Conservation (phyloP, 257 asterid genomes). For the Fraxinus excelsior region DNA sequence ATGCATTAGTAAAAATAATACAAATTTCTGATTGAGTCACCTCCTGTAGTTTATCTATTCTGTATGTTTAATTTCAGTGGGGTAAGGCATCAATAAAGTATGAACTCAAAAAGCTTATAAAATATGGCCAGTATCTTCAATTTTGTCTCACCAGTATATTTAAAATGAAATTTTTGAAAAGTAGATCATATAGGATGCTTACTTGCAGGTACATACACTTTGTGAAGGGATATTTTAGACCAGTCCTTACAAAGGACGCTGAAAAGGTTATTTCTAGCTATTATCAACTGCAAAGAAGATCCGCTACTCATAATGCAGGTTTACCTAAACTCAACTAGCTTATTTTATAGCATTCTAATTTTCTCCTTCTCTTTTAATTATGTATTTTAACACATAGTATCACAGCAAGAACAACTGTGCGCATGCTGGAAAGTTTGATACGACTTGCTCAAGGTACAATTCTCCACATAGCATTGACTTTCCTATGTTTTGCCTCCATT, state of each 20-base stretch:
- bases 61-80: neutral
- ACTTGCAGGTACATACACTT: constrained; percentile 74
- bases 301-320: constrained; percentile 97
- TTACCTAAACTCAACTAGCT: constrained; percentile 13
- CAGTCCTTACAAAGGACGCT: constrained; percentile 92
- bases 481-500: constrained; percentile 12
- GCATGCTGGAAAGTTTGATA: constrained; percentile 98
- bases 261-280: constrained; percentile 90
- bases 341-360: constrained; percentile 16
- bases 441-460: constrained; percentile 93
- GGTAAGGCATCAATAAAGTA: neutral
- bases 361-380: neutral
- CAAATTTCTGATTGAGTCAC: neutral
- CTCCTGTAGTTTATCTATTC: neutral
- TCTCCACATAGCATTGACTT: constrained; percentile 19
- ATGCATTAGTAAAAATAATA: too few species aligned
- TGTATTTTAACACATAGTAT: constrained; percentile 26
- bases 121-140: neutral
- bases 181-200: neutral
- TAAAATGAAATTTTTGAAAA: neutral
- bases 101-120: neutral
- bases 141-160: neutral
- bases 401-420: constrained; percentile 96
- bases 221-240: constrained; percentile 79
- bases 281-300: constrained; percentile 98